phyloP scores from a whole-genome alignment of 306 rosid genomes.

The Cucurbita moschata region DNA sequence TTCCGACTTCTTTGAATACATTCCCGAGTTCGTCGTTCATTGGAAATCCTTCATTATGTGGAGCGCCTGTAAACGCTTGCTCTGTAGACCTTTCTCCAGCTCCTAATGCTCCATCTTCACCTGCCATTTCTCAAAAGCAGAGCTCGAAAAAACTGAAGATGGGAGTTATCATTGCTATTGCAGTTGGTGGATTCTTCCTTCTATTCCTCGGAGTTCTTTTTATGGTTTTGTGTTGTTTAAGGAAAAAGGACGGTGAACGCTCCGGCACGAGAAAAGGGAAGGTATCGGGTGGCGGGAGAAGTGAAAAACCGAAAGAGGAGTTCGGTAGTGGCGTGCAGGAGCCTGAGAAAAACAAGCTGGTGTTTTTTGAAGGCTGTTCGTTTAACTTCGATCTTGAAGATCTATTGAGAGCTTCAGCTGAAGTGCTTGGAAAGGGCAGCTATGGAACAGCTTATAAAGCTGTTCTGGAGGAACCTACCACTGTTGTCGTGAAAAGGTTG shows the following conservation, averaged over 20 bases:
- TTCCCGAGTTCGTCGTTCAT: slow-evolving; percentile 58
- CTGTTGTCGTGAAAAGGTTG: slow-evolving; percentile 79
- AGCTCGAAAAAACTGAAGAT: slow-evolving; percentile 39
- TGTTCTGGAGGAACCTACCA: slow-evolving; percentile 60
- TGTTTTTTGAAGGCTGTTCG: slow-evolving; percentile 79
- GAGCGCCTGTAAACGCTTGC: slow-evolving; percentile 59
- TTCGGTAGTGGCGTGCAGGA: slow-evolving; percentile 89
- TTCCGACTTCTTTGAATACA: slow-evolving; percentile 41
- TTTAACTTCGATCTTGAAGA: slow-evolving; percentile 82
- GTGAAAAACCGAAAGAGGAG: slow-evolving; percentile 76
- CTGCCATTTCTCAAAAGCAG: slow-evolving; percentile 20
- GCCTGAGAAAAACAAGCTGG: slow-evolving; percentile 73
- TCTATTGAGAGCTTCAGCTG: slow-evolving; percentile 75
- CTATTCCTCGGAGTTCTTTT: slow-evolving; percentile 41
- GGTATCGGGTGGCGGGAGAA: slow-evolving; percentile 49
- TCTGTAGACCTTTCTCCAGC: slow-evolving; percentile 32
- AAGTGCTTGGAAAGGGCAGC: slow-evolving; percentile 80
- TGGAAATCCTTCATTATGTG: slow-evolving; percentile 69
- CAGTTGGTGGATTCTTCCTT: slow-evolving; percentile 51
- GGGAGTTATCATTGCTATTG: slow-evolving; percentile 64
- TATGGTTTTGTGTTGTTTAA: slow-evolving; percentile 40
- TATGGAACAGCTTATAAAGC: slow-evolving; percentile 86
- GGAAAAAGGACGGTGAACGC: slow-evolving; percentile 26
- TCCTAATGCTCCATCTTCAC: slow-evolving; percentile 19
- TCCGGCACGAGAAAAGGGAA: slow-evolving; percentile 36